Evolutionary conservation across 495 filamentous ascomycete genomes (phyloP).

Genomic region (Podospora pseudopauciseta): DNA sequence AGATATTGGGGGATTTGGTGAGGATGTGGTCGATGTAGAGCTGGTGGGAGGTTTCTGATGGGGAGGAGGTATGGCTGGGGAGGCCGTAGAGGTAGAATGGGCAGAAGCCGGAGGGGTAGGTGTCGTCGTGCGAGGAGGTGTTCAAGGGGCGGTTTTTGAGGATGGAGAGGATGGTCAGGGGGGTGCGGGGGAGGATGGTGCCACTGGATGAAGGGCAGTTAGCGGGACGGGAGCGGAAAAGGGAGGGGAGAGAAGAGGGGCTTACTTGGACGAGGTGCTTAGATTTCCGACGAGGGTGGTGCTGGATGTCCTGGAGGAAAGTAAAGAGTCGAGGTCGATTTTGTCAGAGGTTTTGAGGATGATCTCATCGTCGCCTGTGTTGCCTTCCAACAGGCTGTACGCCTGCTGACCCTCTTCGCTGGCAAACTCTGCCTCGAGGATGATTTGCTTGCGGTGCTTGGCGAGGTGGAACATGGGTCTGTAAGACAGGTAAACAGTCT

Average conservation of each 20-base stretch:
- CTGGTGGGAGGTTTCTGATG: background rate
- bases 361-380: slow-evolving; percentile 15
- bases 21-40: slow-evolving; percentile 9
- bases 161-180: slow-evolving; percentile 30
- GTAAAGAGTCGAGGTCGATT: slow-evolving; percentile 10
- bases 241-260: background rate
- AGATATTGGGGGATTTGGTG: slow-evolving; percentile 5
- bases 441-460: slow-evolving; percentile 23
- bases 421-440: slow-evolving; percentile 12
- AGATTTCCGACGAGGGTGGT: slow-evolving; percentile 10
- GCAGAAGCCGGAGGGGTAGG: slow-evolving; percentile 3
- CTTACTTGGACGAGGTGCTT: slow-evolving; percentile 13
- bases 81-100: slow-evolving; percentile 9
- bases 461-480: slow-evolving; percentile 23
- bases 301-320: background rate
- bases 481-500: slow-evolving; percentile 12
- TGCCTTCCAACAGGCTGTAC: slow-evolving; percentile 14
- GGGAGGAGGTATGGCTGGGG: background rate
- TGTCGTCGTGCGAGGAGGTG: slow-evolving; percentile 2
- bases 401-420: background rate
- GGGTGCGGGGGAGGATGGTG: slow-evolving; percentile 26
- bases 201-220: slow-evolving; percentile 9
- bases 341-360: slow-evolving; percentile 17
- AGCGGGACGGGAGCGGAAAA: background rate
- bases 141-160: slow-evolving; percentile 14